Base-by-base conservation (phyloP, 2,329 filamentous ascomycete genomes). In the Tolypocladium paradoxum region DNA sequence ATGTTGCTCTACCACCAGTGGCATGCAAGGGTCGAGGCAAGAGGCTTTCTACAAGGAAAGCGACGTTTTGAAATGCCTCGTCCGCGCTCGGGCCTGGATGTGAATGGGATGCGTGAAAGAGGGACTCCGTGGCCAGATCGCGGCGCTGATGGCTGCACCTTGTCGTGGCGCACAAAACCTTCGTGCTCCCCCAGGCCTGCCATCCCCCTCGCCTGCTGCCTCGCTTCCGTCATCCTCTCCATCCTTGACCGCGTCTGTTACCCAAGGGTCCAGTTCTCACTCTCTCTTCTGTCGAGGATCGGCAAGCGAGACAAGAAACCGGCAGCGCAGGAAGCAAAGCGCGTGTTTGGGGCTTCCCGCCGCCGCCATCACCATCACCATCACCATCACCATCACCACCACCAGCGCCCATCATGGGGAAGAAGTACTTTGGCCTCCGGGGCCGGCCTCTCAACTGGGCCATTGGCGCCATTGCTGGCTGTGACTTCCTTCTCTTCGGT, bases 381-480 rank as follows among this genome's bases (percentile, higher is more conserved):
- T n/a, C n/a, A n/a, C n/a, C n/a, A n/a, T n/a, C n/a, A n/a, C n/a
- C n/a, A n/a, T n/a, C n/a, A n/a, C n/a, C n/a, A n/a, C n/a, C n/a
- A n/a, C n/a, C n/a, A n/a, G n/a, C n/a, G n/a, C 14, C 48, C 48
- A 22, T 33, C 60, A 65, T 68, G 63, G 60, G 57, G 53, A 68
- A 63, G 59, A 71, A 67, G 54, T 88, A 78, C 62, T 81, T 86
- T 60, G 85, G 86, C 67, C 76, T 88, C 56, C 76, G 76, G 53
- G 86, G 86, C 71, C 72, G 77, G 35, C 68, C 70, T 66, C 80
- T 89, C 58, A 87, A 85, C 72, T 76, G 81, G 67, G 84, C 84
- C 52, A 81, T 90, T 60, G 82, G 82, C 56, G 70, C 83, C n/a
- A 78, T 89, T 61, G 86, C 86, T 54, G 86, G 85, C 62, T 79